Evolutionary conservation across 768 basidiomycete genomes (phyloP).

Genomic region (Rhodosporidiobolus odoratus): DNA sequence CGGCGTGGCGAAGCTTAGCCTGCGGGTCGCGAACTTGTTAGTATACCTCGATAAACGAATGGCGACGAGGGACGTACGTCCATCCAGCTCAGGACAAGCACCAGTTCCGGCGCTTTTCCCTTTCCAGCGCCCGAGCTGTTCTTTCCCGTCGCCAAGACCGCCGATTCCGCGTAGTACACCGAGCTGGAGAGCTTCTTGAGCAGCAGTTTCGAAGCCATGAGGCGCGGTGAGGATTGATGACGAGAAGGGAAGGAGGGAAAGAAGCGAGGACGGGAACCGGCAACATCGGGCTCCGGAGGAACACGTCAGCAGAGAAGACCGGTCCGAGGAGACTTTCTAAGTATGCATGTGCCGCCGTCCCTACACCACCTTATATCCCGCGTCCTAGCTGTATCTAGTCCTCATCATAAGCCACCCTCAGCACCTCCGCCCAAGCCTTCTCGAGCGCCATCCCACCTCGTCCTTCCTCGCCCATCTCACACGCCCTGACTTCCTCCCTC

Average conservation of each 20-base stretch:
- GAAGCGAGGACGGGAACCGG: neutral
- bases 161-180: slow-evolving; percentile 17
- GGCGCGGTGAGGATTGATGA: neutral
- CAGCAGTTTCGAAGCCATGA: neutral
- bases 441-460: slow-evolving; percentile 10
- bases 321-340: no score
- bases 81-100: neutral
- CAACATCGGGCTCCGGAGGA: neutral
- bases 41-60: neutral
- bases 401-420: slow-evolving; percentile 22
- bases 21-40: neutral
- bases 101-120: neutral
- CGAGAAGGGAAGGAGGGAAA: neutral
- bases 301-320: neutral
- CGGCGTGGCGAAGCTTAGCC: slow-evolving; percentile 24
- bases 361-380: no score
- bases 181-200: slow-evolving; percentile 8
- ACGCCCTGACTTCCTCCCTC: slow-evolving; percentile 12
- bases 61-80: neutral
- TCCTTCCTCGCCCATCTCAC: slow-evolving; percentile 13
- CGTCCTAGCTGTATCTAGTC: neutral
- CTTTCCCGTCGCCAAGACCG: neutral
- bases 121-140: neutral
- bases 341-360: no score
- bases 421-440: slow-evolving; percentile 19